Evolutionary conservation across 495 filamentous ascomycete species (phyloP), one percentile per base, ranked within the genome.

Genomic region (Choiromyces venosus): DNA sequence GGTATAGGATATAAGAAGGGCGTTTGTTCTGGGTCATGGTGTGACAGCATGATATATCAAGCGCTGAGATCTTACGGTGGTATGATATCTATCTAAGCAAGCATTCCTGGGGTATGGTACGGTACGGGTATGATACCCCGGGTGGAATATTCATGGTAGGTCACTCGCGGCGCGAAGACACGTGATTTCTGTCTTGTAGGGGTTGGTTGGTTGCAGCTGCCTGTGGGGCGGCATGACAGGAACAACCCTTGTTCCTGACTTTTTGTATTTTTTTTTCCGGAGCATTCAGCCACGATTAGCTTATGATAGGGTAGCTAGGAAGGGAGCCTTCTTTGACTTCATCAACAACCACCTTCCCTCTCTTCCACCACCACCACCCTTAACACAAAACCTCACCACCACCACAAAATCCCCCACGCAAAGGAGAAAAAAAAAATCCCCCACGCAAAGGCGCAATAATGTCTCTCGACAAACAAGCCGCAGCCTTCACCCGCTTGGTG

Each of bases 401-500:
- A 33, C n/a, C 2, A 29, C n/a, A 14, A 61, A 29, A 61, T 10
- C n/a, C n/a, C n/a, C n/a, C n/a, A n/a, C n/a, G n/a, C n/a, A n/a
- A n/a, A n/a, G n/a, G n/a, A n/a, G n/a, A n/a, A n/a, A n/a, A n/a
- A n/a, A n/a, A n/a, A n/a, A n/a, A n/a, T n/a, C n/a, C n/a, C n/a
- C n/a, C n/a, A n/a, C n/a, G n/a, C n/a, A n/a, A n/a, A n/a, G 36
- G 14, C 39, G 10, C 33, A 68, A 69, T 66, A 66, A 80, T 80
- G 79, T 80, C 79, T 21, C 79, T 80, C 78, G 74, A 80, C n/a
- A 81, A 79, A 36, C 75, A 77, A 66, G 71, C 74, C 21, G 79
- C 74, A 12, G 79, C 78, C 46, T 80, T 80, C 78, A 73, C 73
- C 71, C 82, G 81, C 64, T 74, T 81, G 73, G 67, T 81, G 83